Base-by-base conservation (phyloP, 2,329 filamentous ascomycete genomes). In the Calonectria fujianensis region DNA sequence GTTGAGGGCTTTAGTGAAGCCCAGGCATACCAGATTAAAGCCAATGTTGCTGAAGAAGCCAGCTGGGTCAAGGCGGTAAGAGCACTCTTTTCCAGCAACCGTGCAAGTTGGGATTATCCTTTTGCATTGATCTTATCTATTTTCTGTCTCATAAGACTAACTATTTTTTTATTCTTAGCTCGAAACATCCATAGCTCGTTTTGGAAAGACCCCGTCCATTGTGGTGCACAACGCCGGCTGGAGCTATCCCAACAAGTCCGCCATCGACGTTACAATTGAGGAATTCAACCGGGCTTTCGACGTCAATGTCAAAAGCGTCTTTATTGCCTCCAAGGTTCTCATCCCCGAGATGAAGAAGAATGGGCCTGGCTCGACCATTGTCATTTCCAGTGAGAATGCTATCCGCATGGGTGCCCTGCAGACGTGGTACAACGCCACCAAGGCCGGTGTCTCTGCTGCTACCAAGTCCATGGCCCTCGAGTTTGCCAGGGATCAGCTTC, bases 21-120 rank as follows among this genome's bases (percentile, higher is more conserved):
- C 63, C 75, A 74, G 45, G 75, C 75, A 63, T 78, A 78, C 45
- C 76, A 78, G 65, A 76, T 78, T 48, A 61, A 77, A 32, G 76
- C 76, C 71, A 73, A 78, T 20, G 76, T 78, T 29, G 73, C 76
- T 8, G 75, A 78, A 66, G 75, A 78, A 14, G 75, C 73, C 10
- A 75, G 70, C 50, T 77, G 75, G 76, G 20, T 41, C 9, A 75
- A 77, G 39, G 71, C 74, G 41, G 75, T 76, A 70, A 52, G 76
- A 57, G 2, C 24, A n/a, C n/a, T 16, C 14, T 35, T 10, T 27
- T 45, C 5, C 39, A 18, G 6, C 6, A 16, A 41, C 16, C 41
- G 3, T 7, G 1, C 41, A 45, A 8, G 41, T 8, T 39, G 1
- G 37, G 14, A 10, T 4, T 16, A 16, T 16, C 37, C 14, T 13